Evolutionary conservation across 108 stramenopile species (phyloP).

Genomic region (Pseudonitzschia pungens): DNA sequence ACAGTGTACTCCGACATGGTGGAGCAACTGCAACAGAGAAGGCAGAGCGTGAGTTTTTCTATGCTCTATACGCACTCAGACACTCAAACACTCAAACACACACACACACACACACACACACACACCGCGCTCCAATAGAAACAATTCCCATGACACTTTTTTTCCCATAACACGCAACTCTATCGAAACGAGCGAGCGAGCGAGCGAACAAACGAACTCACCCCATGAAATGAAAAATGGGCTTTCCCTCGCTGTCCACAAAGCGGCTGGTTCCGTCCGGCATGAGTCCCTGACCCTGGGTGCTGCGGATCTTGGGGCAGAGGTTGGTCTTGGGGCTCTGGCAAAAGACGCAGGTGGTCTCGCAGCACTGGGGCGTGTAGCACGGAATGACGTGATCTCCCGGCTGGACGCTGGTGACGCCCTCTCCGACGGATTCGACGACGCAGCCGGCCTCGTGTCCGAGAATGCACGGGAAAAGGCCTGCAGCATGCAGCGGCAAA

Average conservation of each 20-base stretch:
- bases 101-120: too few relatives aligned
- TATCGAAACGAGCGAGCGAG: neutral
- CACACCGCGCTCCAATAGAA: too few relatives aligned
- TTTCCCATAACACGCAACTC: too few relatives aligned
- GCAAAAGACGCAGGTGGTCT: slow-evolving; percentile 82
- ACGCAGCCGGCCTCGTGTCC: slow-evolving; percentile 77
- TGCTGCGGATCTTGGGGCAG: slow-evolving; percentile 80
- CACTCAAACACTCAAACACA: too few relatives aligned
- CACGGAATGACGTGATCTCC: slow-evolving; percentile 89
- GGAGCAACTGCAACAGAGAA: slow-evolving; percentile 41
- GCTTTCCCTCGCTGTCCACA: slow-evolving; percentile 79
- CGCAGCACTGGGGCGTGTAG: slow-evolving; percentile 77
- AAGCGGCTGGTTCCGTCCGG: slow-evolving; percentile 86
- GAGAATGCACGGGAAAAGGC: slow-evolving; percentile 84
- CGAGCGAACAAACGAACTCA: neutral
- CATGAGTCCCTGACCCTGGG: slow-evolving; percentile 85
- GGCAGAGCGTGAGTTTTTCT: neutral
- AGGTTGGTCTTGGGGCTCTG: slow-evolving; percentile 86
- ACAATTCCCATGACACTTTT: too few relatives aligned
- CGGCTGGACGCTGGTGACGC: slow-evolving; percentile 71
- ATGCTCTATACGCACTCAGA: too few relatives aligned
- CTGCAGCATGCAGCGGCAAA: slow-evolving; percentile 76
- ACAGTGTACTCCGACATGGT: slow-evolving; percentile 97
- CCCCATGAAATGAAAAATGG: slow-evolving; percentile 96
- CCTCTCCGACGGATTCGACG: slow-evolving; percentile 86